Base-by-base conservation (phyloP, 371 early-diverging fungal genomes). In the Syncephalastrum monosporum region DNA sequence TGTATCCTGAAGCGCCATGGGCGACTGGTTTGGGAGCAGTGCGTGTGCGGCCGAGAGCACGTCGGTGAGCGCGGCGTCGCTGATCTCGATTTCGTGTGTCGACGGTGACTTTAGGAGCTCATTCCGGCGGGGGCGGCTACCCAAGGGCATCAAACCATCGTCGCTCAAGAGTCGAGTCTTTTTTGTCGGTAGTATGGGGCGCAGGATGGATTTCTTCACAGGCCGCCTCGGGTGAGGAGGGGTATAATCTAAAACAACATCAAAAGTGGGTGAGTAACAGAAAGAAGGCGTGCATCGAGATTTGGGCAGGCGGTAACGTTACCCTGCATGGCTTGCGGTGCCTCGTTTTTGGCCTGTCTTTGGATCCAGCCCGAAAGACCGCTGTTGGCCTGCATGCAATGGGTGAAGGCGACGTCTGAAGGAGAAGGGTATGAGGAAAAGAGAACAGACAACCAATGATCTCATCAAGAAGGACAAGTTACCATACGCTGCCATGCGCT, bases 371-470 rank as follows among this genome's bases (percentile, higher is more conserved):
- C 53, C 47, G 61, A 55, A 47, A 79, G 48, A 14, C 79, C 76
- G 53, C 76, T 79, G 47, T 75, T 57, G 16, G 76, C 69, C 29
- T 64, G 47, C 15, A 72, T 64, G 49, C 79, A 79, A 55, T 79
- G 72, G 4, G 60, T 27, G 47, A 72, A 79, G 10, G 79, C 79
- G 24, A 56, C 42, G n/a, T 55, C 71, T 77, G 56, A 27, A 50
- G 15, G 41, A 23, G 24, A 46, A n/a, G 16, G 13, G 8, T 0
- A 5, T 12, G 24, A 19, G 16, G 12, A 33, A 50, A 48, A 16
- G n/a, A 55, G 48, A 1, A 44, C 21, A 21, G 21, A 21, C 21
- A 21, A 21, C 21, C 21, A 2, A 21, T 21, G 21, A 21, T 21
- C 21, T 21, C 21, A 21, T 21, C 21, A 21, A 21, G 21, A 21